These are phyloP conservation scores for Yamadazyma olivae DNA, from an alignment of 805 yeast genomes.

Conservation along the genomic window DNA sequence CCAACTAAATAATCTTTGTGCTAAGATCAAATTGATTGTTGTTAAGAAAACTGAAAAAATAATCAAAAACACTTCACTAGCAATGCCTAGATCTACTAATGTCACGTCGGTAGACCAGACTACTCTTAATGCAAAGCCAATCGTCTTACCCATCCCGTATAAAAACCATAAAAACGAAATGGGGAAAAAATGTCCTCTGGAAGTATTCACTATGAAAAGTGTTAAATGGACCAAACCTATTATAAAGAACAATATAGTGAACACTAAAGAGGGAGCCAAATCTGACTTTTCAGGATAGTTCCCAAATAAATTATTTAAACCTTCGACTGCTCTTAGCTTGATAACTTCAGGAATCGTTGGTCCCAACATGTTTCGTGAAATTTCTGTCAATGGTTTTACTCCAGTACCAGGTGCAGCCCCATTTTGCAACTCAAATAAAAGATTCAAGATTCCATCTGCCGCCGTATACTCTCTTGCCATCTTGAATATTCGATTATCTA, in stretches of 20 bases:
- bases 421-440: conserved; percentile 20
- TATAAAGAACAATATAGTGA: conserved; percentile 49
- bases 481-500: too few species aligned
- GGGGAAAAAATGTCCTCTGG: conserved; percentile 60
- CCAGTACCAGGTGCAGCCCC: conserved; percentile 29
- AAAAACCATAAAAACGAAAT: conserved; percentile 49
- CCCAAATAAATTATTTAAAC: conserved; percentile 58
- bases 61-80: conserved; percentile 53
- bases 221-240: conserved; percentile 42
- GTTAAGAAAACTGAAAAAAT: conserved; percentile 55
- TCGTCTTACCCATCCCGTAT: conserved; percentile 47
- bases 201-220: conserved; percentile 47
- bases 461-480: conserved; percentile 15
- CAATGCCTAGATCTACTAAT: conserved; percentile 47
- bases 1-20: conserved; percentile 74
- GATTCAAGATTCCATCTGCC: conserved; percentile 20
- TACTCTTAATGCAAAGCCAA: conserved; percentile 59
- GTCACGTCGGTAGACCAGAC: conserved; percentile 54
- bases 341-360: conserved; percentile 37
- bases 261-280: conserved; percentile 56
- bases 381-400: conserved; percentile 18
- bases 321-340: conserved; percentile 28
- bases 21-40: conserved; percentile 58
- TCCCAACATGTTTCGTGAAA: conserved; percentile 26
- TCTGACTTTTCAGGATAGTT: conserved; percentile 55